Evolutionary conservation across 768 basidiomycete species (phyloP).

Genomic region (Multifurca ochricompacta): DNA sequence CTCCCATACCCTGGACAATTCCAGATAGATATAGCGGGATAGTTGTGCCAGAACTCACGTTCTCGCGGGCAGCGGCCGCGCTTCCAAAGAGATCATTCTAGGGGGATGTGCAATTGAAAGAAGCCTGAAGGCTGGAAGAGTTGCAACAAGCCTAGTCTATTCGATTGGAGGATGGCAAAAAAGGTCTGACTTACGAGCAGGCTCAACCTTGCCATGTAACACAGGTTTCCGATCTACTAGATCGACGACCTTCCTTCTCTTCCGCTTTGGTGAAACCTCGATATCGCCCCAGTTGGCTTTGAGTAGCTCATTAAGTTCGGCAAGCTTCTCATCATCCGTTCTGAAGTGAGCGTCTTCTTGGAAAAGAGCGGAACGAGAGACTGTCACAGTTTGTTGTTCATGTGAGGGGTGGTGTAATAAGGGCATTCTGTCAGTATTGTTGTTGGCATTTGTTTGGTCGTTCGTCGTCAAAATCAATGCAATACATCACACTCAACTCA

Average conservation of each 20-base stretch:
- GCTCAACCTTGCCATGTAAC: neutral
- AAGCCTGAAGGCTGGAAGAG: slow-evolving; percentile 15
- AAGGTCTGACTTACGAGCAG: neutral
- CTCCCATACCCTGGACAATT: slow-evolving; percentile 22
- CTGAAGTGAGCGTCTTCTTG: neutral
- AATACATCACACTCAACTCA: too few species aligned
- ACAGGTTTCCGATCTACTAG: neutral
- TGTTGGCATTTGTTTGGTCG: slow-evolving; percentile 8
- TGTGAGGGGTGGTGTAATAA: slow-evolving; percentile 6
- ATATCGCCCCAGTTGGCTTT: neutral
- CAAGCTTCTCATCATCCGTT: neutral
- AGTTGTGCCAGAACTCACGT: neutral
- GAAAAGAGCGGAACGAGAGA: slow-evolving; percentile 6
- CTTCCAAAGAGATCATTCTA: slow-evolving; percentile 11
- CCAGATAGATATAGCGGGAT: neutral
- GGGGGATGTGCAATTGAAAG: slow-evolving; percentile 5
- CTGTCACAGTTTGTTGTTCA: neutral
- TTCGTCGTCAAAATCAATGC: too few species aligned
- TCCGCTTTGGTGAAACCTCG: neutral
- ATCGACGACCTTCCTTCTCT: slow-evolving; percentile 1
- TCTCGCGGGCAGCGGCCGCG: slow-evolving; percentile 10
- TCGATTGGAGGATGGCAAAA: neutral
- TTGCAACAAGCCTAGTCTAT: neutral
- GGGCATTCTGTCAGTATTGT: neutral
- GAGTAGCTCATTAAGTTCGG: slow-evolving; percentile 10